These are phyloP conservation scores for Pinus taeda DNA, from an alignment of 75 land plant species.

Conservation along the genomic window DNA sequence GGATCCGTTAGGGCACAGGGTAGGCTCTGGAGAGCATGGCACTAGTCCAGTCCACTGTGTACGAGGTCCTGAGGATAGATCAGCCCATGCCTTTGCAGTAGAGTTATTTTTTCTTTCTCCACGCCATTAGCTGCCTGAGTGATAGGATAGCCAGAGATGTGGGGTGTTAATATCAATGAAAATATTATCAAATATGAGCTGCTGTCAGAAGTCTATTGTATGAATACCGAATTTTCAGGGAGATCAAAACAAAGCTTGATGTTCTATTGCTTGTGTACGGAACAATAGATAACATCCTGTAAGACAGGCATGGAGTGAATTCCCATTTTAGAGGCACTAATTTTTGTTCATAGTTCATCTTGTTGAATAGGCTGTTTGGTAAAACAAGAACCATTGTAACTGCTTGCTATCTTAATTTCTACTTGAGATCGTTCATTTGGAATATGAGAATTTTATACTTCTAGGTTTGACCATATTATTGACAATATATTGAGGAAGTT, in stretches of 20 bases:
- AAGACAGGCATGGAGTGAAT: neutral
- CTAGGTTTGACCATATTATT: neutral
- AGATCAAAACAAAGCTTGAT: neutral
- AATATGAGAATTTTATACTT: neutral
- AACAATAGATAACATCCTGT: neutral
- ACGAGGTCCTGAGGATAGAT: constrained; percentile 34
- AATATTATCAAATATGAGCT: neutral
- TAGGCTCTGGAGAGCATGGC: constrained; percentile 31
- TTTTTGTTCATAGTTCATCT: too few relatives aligned
- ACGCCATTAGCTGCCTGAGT: too few relatives aligned
- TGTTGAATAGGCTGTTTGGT: too few relatives aligned
- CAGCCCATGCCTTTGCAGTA: constrained; percentile 54
- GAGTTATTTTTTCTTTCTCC: too few relatives aligned
- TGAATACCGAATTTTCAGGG: neutral
- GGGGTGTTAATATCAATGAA: neutral
- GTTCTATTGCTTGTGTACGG: neutral
- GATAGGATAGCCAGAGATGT: too few relatives aligned
- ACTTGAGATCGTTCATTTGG: neutral
- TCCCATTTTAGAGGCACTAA: too few relatives aligned
- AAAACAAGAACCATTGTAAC: neutral
- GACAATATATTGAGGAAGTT: neutral
- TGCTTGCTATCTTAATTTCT: neutral
- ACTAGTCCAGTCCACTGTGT: constrained; percentile 32
- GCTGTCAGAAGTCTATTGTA: neutral
- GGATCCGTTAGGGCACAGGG: constrained; percentile 24